Conservation (phyloP, 352 stramenopile genomes). For the Phytopythium oedochilum region DNA sequence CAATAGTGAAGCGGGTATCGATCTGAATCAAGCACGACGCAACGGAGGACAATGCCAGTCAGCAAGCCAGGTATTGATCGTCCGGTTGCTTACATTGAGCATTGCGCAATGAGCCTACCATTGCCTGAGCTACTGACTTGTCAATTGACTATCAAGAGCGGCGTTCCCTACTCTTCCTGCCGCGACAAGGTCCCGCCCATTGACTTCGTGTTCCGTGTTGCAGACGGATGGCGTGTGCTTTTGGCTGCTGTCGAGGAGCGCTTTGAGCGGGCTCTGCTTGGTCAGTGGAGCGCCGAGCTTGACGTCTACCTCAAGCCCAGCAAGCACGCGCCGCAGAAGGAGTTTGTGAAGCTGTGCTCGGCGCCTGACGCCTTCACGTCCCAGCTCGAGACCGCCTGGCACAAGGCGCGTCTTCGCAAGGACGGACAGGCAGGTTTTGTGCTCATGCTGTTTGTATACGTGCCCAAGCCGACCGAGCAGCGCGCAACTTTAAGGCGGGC, state of each 20-base stretch:
- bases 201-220: conserved; percentile 2
- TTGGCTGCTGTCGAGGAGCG: conserved; percentile 2
- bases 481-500: conserved; percentile 1
- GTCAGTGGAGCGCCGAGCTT: conserved; percentile 3
- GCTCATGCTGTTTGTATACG: conserved; percentile 12
- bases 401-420: conserved; percentile 5
- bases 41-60: too few species aligned
- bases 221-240: conserved; percentile 2
- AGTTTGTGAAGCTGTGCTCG: not conserved
- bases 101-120: too few species aligned
- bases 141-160: conserved; percentile 8
- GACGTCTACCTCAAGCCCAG: conserved; percentile 7
- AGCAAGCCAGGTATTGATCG: too few species aligned
- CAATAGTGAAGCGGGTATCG: too few species aligned
- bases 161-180: not conserved
- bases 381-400: conserved; percentile 5
- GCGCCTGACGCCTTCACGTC: not conserved
- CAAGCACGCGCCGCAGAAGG: conserved; percentile 7
- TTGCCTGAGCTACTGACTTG: conserved; percentile 2
- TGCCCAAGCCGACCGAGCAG: not conserved
- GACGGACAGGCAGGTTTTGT: conserved; percentile 8
- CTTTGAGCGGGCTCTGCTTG: conserved; percentile 5
- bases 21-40: too few species aligned
- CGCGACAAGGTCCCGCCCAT: conserved; percentile 5
- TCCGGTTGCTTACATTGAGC: too few species aligned